These are phyloP conservation scores for Solanum ahanhuiri DNA, from an alignment of 257 asterid genomes.

Conservation along the genomic window DNA sequence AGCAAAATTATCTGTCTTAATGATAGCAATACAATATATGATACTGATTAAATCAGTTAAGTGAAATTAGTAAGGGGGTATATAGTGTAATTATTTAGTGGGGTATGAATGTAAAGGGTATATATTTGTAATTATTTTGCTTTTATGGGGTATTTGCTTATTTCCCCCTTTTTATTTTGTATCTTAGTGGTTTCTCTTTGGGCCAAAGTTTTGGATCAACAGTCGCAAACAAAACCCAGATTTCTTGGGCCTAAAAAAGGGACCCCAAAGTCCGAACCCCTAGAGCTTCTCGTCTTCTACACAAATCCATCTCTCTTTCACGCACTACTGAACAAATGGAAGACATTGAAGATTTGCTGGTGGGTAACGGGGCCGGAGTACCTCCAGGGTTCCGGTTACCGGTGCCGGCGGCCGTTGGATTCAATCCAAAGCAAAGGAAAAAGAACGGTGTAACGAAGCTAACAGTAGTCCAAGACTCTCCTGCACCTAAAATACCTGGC, in stretches of 20 bases:
- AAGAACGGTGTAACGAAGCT: slow-evolving; percentile 11
- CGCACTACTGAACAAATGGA: slow-evolving; percentile 29
- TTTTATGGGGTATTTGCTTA: no score
- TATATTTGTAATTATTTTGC: no score
- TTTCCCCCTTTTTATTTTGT: no score
- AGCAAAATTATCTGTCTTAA: no score
- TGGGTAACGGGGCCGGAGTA: slow-evolving; percentile 46
- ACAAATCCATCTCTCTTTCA: not conserved
- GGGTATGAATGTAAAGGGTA: no score
- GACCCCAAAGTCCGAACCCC: not conserved
- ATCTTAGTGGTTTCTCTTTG: not conserved
- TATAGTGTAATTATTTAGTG: no score
- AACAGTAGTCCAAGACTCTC: slow-evolving; percentile 23
- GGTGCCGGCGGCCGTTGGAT: slow-evolving; percentile 49
- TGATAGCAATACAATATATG: no score
- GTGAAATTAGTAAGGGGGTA: no score
- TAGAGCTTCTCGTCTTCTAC: not conserved
- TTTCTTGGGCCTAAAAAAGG: not conserved
- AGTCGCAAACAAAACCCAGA: not conserved
- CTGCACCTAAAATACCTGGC: slow-evolving; percentile 57
- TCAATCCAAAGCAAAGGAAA: slow-evolving; percentile 39
- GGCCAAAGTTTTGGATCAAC: not conserved
- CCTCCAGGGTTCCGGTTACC: slow-evolving; percentile 71
- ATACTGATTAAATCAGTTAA: no score
- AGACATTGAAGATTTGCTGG: slow-evolving; percentile 84